phyloP scores from a whole-genome alignment of 805 yeast species.

The Kodamaea fukazawae region DNA sequence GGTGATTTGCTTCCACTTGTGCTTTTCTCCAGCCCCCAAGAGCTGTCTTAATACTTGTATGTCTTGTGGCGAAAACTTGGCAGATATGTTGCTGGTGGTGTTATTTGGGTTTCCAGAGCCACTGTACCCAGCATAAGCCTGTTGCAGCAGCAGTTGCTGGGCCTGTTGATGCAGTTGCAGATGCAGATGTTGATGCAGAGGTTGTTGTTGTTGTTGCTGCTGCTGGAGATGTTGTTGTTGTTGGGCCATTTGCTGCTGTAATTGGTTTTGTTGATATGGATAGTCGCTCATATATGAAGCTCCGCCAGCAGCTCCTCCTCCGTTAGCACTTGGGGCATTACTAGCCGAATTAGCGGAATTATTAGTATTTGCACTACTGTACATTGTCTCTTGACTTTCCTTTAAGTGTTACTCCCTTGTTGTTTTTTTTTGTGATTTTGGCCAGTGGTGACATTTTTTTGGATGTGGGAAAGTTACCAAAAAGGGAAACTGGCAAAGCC shows the following conservation, averaged over 20 bases:
- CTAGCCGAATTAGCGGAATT: constrained; percentile 5
- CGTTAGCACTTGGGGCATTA: not conserved
- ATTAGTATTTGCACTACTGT: constrained; percentile 4
- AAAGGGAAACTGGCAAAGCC: not conserved
- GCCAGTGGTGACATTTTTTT: constrained; percentile 1
- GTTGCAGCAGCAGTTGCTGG: constrained; percentile 11
- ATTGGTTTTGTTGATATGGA: constrained; percentile 14
- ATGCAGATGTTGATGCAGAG: constrained; percentile 13
- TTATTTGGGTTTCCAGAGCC: constrained; percentile 6
- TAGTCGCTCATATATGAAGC: constrained; percentile 11
- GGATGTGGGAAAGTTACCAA: not conserved
- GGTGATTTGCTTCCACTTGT: constrained; percentile 60
- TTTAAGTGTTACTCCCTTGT: not conserved
- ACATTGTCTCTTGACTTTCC: constrained; percentile 1
- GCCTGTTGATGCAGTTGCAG: constrained; percentile 13
- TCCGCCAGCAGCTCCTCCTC: constrained; percentile 7
- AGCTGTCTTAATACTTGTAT: constrained; percentile 45
- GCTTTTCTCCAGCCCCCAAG: constrained; percentile 51
- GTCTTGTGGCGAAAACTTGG: constrained; percentile 43
- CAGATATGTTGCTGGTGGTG: constrained; percentile 7
- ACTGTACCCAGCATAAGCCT: constrained; percentile 7
- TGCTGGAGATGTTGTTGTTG: constrained; percentile 11
- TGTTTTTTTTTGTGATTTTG: constrained; percentile 3
- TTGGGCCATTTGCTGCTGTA: constrained; percentile 13
- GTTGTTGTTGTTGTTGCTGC: constrained; percentile 9